These are phyloP conservation scores for Aspergillus quadricinctus DNA, from an alignment of 2,329 filamentous ascomycete genomes.

Conservation along the genomic window DNA sequence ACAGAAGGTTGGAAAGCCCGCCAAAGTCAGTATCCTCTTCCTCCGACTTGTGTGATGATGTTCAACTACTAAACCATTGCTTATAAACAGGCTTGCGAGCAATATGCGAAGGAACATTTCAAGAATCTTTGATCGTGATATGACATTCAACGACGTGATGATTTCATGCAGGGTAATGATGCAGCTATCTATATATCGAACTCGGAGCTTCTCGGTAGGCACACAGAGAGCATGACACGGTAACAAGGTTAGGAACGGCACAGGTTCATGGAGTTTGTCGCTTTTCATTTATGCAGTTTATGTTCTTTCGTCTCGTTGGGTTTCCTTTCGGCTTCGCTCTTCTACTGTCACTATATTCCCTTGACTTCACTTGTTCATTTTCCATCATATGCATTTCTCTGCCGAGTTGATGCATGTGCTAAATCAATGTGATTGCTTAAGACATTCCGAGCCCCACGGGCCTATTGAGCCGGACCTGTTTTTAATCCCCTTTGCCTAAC, in stretches of 20 bases:
- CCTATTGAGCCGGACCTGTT: not conserved
- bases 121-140: conserved; percentile 36
- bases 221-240: not conserved
- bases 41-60: conserved; percentile 12
- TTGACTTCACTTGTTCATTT: not conserved
- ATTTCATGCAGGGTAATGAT: conserved; percentile 13
- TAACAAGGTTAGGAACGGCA: not conserved
- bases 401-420: not conserved
- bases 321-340: not conserved
- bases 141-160: conserved; percentile 32
- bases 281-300: not conserved
- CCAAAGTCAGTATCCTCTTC: conserved; percentile 61
- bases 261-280: not conserved
- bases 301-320: not conserved
- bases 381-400: not conserved
- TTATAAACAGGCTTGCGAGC: conserved; percentile 65
- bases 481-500: not conserved
- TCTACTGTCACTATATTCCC: not conserved
- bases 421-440: not conserved
- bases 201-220: not conserved
- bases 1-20: conserved; percentile 93
- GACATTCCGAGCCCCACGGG: not conserved
- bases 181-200: conserved; percentile 16
- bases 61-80: conserved; percentile 14
- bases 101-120: conserved; percentile 96